Percentiles rank a stretch among this genome's conserved stretches.
Conservation (phyloP, 768 basidiomycete species). For the Hygrophoropsis aurantiaca region DNA sequence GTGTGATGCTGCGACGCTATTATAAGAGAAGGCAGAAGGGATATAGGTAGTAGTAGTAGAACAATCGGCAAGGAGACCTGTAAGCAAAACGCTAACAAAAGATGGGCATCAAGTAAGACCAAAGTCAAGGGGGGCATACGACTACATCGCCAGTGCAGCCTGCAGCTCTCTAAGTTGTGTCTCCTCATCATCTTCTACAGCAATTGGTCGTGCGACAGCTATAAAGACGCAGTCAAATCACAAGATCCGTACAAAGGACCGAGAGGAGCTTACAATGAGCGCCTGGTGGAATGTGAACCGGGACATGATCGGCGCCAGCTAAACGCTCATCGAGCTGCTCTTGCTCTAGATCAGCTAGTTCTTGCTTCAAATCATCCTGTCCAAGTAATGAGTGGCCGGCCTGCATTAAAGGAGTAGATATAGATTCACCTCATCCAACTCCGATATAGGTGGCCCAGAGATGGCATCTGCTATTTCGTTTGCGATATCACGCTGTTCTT, state of each 20-base stretch:
- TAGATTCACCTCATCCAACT: constrained; percentile 68
- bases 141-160: constrained; percentile 81
- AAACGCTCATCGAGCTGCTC: constrained; percentile 84
- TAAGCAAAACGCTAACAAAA: constrained; percentile 16
- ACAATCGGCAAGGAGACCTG: constrained; percentile 6
- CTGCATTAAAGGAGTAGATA: constrained; percentile 3
- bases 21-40: constrained; percentile 24
- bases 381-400: constrained; percentile 1
- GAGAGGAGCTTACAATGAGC: constrained; percentile 39
- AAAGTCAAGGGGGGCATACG: not conserved
- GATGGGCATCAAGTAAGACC: constrained; percentile 9
- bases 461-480: constrained; percentile 91
- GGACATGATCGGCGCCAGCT: constrained; percentile 84
- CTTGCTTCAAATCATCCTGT: constrained; percentile 75
- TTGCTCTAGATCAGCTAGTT: constrained; percentile 87
- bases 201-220: constrained; percentile 33
- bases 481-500: constrained; percentile 89
- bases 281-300: constrained; percentile 76
- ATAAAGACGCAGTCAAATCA: constrained; percentile 1
- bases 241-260: not conserved
- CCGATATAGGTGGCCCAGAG: constrained; percentile 64
- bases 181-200: constrained; percentile 86
- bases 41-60: constrained; percentile 36
- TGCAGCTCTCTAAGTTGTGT: constrained; percentile 86
- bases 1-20: constrained; percentile 17